A percentile compares a stretch with the other conserved stretches of the same genome.
Evolutionary conservation across 2,329 filamentous ascomycete genomes (phyloP).

Genomic region (Pestalotiopsis sp.): DNA sequence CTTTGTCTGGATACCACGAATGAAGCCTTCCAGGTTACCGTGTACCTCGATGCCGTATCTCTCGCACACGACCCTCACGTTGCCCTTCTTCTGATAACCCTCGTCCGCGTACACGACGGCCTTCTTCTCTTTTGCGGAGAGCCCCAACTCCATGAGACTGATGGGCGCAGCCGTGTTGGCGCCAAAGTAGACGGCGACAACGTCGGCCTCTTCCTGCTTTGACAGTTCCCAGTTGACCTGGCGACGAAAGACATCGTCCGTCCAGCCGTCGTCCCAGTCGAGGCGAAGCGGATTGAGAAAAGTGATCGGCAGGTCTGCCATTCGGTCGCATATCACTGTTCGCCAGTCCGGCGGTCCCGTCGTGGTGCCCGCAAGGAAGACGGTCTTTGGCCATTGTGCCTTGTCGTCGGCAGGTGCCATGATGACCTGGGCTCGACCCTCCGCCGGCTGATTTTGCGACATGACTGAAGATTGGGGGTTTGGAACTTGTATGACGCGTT

Average conservation of each 20-base stretch:
- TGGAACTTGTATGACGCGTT: neutral
- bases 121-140: conserved; percentile 45
- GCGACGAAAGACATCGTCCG: conserved; percentile 53
- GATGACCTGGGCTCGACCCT: conserved; percentile 28
- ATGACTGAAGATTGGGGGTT: neutral
- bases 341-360: conserved; percentile 55
- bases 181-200: conserved; percentile 62
- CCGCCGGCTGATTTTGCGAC: neutral
- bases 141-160: conserved; percentile 62
- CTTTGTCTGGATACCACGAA: conserved; percentile 35
- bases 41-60: conserved; percentile 48
- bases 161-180: conserved; percentile 55
- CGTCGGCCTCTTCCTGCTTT: conserved; percentile 52
- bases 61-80: conserved; percentile 60
- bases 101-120: conserved; percentile 55
- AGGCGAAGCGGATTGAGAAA: conserved; percentile 59
- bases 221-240: conserved; percentile 67
- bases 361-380: conserved; percentile 65
- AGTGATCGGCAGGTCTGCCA: conserved; percentile 50
- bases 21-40: conserved; percentile 43
- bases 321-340: conserved; percentile 37
- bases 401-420: conserved; percentile 28
- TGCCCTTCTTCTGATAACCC: conserved; percentile 60
- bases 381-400: conserved; percentile 23
- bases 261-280: conserved; percentile 58